Conservation (phyloP, 1,284 basidiomycete genomes). For the Puccinia novopanici region DNA sequence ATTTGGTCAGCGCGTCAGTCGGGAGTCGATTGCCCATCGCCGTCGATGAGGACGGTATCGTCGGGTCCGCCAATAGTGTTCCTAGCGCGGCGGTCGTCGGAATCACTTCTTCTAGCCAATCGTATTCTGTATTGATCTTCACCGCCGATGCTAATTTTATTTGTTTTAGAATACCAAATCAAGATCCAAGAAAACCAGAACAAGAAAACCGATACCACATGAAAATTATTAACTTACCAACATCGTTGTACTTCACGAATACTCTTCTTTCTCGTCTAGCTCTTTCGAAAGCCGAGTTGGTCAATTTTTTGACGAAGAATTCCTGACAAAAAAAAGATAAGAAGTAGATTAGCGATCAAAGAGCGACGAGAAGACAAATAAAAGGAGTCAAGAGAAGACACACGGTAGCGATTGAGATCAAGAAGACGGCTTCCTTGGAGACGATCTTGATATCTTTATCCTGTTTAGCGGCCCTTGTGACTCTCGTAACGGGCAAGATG, state of each 20-base stretch:
- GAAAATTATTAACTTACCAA: slow-evolving; percentile 34
- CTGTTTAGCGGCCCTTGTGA: slow-evolving; percentile 44
- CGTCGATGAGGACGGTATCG: slow-evolving; percentile 36
- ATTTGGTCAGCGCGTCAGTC: background rate
- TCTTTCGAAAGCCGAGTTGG: slow-evolving; percentile 37
- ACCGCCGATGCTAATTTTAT: slow-evolving; percentile 26
- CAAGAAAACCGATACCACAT: background rate
- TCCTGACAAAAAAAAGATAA: slow-evolving; percentile 4
- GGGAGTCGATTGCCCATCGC: slow-evolving; percentile 37
- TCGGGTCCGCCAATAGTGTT: slow-evolving; percentile 22
- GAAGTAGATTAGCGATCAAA: background rate
- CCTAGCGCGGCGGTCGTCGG: slow-evolving; percentile 18
- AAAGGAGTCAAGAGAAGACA: slow-evolving; percentile 1
- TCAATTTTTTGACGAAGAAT: slow-evolving; percentile 48
- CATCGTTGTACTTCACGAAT: slow-evolving; percentile 47
- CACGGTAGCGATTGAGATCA: slow-evolving; percentile 46
- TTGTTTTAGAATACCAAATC: background rate
- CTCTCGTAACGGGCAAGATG: slow-evolving; percentile 30
- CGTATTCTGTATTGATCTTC: slow-evolving; percentile 43
- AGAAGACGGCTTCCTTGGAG: slow-evolving; percentile 36
- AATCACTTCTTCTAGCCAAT: slow-evolving; percentile 48
- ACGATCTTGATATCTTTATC: slow-evolving; percentile 52
- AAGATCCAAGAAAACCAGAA: background rate
- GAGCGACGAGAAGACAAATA: too few relatives aligned
- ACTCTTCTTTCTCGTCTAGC: slow-evolving; percentile 37